Evolutionary conservation across 352 stramenopile genomes (phyloP).

Genomic region (Pythium inflatum): DNA sequence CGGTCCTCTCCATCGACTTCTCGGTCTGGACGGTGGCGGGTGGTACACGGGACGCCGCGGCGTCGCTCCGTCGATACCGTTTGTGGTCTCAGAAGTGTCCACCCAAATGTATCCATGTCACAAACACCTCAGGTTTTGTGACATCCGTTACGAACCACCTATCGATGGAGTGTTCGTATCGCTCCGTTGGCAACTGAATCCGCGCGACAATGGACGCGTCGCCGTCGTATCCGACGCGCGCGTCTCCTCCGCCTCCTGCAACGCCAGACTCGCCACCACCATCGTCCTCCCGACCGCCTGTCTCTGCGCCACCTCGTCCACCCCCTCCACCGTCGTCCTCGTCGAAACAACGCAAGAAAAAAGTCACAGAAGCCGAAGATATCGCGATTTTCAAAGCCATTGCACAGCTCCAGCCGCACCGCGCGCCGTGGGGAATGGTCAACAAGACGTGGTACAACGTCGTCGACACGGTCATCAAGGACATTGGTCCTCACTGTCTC

Average conservation of each 20-base stretch:
- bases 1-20: no score
- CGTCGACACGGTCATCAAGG: neutral
- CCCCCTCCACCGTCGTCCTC: neutral
- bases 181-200: no score
- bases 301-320: neutral
- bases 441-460: constrained; percentile 9
- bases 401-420: neutral
- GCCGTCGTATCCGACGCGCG: neutral
- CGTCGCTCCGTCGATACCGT: no score
- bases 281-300: no score
- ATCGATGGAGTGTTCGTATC: no score
- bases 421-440: constrained; percentile 4
- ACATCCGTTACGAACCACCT: neutral
- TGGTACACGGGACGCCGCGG: no score
- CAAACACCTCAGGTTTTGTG: neutral
- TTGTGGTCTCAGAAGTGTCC: no score
- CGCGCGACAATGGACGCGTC: no score
- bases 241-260: neutral
- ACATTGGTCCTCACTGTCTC: neutral
- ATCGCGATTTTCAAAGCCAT: constrained; percentile 10
- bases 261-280: neutral
- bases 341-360: neutral
- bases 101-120: neutral
- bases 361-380: constrained; percentile 7
- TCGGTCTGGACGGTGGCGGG: neutral